Conservation (phyloP, 139 green algal species). For the Gonium pectorale region DNA sequence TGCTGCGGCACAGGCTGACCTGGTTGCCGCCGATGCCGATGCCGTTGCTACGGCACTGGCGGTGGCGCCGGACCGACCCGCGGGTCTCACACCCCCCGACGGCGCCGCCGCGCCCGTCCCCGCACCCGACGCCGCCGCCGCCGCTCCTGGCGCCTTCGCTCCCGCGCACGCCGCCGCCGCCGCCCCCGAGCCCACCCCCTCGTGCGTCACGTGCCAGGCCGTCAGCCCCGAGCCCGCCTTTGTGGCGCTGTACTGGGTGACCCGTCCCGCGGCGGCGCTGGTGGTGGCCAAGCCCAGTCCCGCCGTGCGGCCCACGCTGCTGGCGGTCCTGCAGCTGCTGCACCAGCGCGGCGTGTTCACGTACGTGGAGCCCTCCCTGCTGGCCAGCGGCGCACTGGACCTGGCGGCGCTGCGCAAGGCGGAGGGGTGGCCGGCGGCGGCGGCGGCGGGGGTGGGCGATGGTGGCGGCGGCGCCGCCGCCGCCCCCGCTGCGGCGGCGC, state of each 20-base stretch:
- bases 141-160: too few species aligned
- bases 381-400: background rate
- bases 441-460: background rate
- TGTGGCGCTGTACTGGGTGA: slow-evolving; percentile 51
- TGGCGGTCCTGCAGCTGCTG: slow-evolving; percentile 32
- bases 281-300: slow-evolving; percentile 54
- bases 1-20: too few species aligned
- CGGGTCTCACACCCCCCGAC: too few species aligned
- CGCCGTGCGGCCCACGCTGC: slow-evolving; percentile 16
- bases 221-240: slow-evolving; percentile 31
- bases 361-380: slow-evolving; percentile 41
- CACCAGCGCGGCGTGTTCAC: slow-evolving; percentile 9
- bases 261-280: slow-evolving; percentile 38
- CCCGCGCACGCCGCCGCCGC: too few species aligned
- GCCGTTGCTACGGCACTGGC: too few species aligned
- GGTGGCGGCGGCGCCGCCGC: background rate
- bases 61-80: too few species aligned
- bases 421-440: background rate
- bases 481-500: background rate
- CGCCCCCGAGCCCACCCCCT: too few species aligned
- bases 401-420: slow-evolving; percentile 6
- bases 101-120: too few species aligned
- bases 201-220: slow-evolving; percentile 27
- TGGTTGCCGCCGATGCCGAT: too few species aligned
- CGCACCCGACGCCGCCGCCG: too few species aligned